These are phyloP conservation scores for Macaranga tanarius DNA, from an alignment of 441 rosid species.

Conservation along the genomic window DNA sequence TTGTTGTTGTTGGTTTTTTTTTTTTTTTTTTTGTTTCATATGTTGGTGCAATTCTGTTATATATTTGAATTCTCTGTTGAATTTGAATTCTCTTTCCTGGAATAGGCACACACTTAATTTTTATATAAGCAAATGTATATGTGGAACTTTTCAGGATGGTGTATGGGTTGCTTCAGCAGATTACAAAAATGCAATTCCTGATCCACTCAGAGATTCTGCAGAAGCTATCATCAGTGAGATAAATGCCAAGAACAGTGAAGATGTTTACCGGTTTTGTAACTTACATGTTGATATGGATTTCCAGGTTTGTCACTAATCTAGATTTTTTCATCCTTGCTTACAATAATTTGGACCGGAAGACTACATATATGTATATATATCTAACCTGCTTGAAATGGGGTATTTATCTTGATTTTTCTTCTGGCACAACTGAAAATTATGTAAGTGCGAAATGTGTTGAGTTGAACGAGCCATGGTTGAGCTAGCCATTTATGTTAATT, in stretches of 20 bases:
- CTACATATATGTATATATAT: background rate
- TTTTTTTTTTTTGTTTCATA: background rate
- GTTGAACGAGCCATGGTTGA: background rate
- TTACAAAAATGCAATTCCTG: constrained; percentile 67
- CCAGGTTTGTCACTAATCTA: constrained; percentile 51
- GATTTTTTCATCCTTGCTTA: constrained; percentile 11
- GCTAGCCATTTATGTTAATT: background rate
- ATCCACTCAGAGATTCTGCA: constrained; percentile 80
- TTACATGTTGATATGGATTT: constrained; percentile 73
- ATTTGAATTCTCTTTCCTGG: background rate
- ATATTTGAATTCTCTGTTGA: constrained; percentile 3
- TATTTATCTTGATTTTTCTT: constrained; percentile 7
- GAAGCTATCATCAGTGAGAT: constrained; percentile 66
- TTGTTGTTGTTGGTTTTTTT: no score
- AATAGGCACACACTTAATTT: background rate
- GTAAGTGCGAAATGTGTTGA: background rate
- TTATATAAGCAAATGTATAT: constrained; percentile 12
- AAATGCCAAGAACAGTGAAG: constrained; percentile 70
- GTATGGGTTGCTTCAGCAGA: constrained; percentile 72
- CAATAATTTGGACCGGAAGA: background rate
- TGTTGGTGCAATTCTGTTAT: constrained; percentile 10
- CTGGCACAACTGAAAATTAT: background rate
- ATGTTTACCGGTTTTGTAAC: constrained; percentile 78
- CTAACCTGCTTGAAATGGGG: background rate
- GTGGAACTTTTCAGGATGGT: constrained; percentile 59